A percentile compares a stretch with the other conserved stretches of the same genome.
Conservation (phyloP, 805 yeast genomes). For the Scheffersomyces spartinae region DNA sequence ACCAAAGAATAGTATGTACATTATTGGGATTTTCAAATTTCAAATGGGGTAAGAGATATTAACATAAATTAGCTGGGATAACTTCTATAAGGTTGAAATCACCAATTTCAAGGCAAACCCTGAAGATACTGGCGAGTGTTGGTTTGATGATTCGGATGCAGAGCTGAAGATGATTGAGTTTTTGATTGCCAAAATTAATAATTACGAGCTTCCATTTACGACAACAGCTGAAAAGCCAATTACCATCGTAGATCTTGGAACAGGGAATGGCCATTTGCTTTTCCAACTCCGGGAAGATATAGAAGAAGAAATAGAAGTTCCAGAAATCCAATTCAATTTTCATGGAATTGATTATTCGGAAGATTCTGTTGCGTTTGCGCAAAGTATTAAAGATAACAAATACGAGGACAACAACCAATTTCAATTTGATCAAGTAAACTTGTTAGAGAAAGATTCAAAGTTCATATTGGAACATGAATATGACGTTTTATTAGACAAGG, state of each 20-base stretch:
- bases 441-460: constrained; percentile 31
- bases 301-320: constrained; percentile 37
- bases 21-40: not conserved
- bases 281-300: constrained; percentile 61
- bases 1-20: constrained; percentile 60
- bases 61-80: constrained; percentile 55
- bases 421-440: constrained; percentile 61
- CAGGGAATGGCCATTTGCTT: constrained; percentile 90
- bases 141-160: constrained; percentile 96
- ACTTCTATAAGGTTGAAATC: constrained; percentile 66
- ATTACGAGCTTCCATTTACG: constrained; percentile 10
- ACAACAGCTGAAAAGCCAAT: constrained; percentile 12
- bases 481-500: constrained; percentile 83
- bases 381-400: constrained; percentile 35
- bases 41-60: not conserved
- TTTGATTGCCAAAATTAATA: constrained; percentile 38
- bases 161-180: constrained; percentile 75
- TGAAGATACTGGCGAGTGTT: constrained; percentile 86
- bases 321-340: constrained; percentile 8
- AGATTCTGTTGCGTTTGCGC: constrained; percentile 69
- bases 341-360: constrained; percentile 81
- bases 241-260: constrained; percentile 74
- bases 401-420: constrained; percentile 22
- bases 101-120: constrained; percentile 62
- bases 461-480: constrained; percentile 28